phyloP scores from a whole-genome alignment of 805 yeast species.

The Candida tammaniensis region DNA sequence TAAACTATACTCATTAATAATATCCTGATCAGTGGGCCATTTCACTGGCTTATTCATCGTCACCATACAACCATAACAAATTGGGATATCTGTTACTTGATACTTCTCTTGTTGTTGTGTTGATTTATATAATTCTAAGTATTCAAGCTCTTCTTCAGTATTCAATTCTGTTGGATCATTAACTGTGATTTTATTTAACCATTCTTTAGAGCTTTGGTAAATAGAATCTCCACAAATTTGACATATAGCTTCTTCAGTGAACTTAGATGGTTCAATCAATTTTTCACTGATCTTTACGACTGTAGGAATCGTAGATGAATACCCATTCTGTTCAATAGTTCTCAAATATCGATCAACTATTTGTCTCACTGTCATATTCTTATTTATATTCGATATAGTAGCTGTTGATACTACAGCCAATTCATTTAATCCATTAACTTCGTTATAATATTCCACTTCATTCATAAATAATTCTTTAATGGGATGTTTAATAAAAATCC shows the following conservation, averaged over 20 bases:
- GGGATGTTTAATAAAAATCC: conserved; percentile 59
- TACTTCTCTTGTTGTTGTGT: conserved; percentile 4
- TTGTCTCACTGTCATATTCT: conserved; percentile 79
- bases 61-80: conserved; percentile 79
- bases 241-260: conserved; percentile 32
- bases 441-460: conserved; percentile 60
- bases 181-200: conserved; percentile 72
- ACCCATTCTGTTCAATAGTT: conserved; percentile 64
- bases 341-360: conserved; percentile 70
- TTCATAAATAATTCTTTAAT: conserved; percentile 69
- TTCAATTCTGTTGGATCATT: conserved; percentile 49
- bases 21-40: conserved; percentile 35
- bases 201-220: conserved; percentile 55
- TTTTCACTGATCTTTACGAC: conserved; percentile 89
- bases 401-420: conserved; percentile 19
- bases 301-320: conserved; percentile 87
- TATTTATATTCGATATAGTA: conserved; percentile 44
- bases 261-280: conserved; percentile 47
- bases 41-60: conserved; percentile 40
- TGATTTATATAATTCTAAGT: background rate
- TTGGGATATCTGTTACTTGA: conserved; percentile 15
- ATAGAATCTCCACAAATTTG: conserved; percentile 54
- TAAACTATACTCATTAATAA: conserved; percentile 44
- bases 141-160: conserved; percentile 31
- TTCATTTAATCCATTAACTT: conserved; percentile 37